Evolutionary conservation across 2,329 filamentous ascomycete species (phyloP).

Genomic region (Neoscytalidium dimidiatum): DNA sequence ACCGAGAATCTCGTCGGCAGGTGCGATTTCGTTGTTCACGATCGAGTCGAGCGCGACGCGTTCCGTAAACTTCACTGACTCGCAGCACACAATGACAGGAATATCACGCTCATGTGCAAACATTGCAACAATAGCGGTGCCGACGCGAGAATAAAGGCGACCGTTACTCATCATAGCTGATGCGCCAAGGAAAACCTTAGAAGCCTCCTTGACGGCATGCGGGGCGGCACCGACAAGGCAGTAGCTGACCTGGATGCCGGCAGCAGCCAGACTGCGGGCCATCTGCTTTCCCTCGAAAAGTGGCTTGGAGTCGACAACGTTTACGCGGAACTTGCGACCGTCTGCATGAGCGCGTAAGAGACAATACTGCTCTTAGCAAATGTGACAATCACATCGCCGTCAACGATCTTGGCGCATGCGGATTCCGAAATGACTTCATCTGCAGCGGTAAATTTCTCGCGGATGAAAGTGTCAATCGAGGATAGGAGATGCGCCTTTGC

Average conservation of each 20-base stretch:
- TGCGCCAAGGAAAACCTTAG: slow-evolving; percentile 79
- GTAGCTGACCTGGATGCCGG: slow-evolving; percentile 78
- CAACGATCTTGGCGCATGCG: slow-evolving; percentile 72
- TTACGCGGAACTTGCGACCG: slow-evolving; percentile 78
- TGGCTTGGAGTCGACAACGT: slow-evolving; percentile 77
- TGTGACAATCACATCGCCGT: slow-evolving; percentile 81
- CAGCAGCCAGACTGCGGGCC: slow-evolving; percentile 68
- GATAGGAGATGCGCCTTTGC: slow-evolving; percentile 79
- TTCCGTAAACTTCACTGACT: slow-evolving; percentile 93
- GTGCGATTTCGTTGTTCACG: slow-evolving; percentile 88
- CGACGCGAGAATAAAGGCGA: slow-evolving; percentile 81
- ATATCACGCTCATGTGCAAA: slow-evolving; percentile 74
- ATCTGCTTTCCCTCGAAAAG: slow-evolving; percentile 71
- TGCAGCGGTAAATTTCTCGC: slow-evolving; percentile 84
- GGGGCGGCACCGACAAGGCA: slow-evolving; percentile 76
- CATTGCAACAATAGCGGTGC: slow-evolving; percentile 84
- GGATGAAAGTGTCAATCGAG: slow-evolving; percentile 85
- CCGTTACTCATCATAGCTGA: slow-evolving; percentile 97
- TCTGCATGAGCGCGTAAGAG: slow-evolving; percentile 69
- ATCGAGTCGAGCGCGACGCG: slow-evolving; percentile 89
- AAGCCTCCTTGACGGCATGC: slow-evolving; percentile 70
- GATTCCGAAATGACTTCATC: slow-evolving; percentile 81
- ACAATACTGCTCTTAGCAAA: slow-evolving; percentile 87
- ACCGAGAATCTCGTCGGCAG: slow-evolving; percentile 64
- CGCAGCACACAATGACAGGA: slow-evolving; percentile 85